A percentile compares a stretch with the other conserved stretches of the same genome.
phyloP scores from a whole-genome alignment of 768 basidiomycete genomes.

The Kwoniella bestiolae region DNA sequence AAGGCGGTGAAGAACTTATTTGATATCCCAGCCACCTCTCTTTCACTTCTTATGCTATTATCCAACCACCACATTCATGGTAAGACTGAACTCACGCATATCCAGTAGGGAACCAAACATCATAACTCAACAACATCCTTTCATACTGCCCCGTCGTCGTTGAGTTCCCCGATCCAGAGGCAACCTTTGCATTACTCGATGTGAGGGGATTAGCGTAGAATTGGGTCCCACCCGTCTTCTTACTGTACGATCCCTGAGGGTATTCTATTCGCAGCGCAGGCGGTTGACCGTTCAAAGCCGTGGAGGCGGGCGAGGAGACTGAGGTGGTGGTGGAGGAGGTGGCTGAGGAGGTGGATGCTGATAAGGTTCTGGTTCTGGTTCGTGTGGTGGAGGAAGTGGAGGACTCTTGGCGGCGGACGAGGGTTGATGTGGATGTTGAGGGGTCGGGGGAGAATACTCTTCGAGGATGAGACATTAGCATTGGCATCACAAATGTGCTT shows the following conservation, averaged over 20 bases:
- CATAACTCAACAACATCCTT: slow-evolving; percentile 61
- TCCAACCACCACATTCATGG: too few species aligned
- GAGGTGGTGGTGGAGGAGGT: slow-evolving; percentile 19
- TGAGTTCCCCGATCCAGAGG: slow-evolving; percentile 6
- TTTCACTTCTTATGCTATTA: too few species aligned
- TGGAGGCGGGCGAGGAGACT: slow-evolving; percentile 30
- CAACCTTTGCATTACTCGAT: slow-evolving; percentile 8
- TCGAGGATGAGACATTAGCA: too few species aligned
- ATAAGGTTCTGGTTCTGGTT: slow-evolving; percentile 13
- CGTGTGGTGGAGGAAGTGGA: slow-evolving; percentile 18
- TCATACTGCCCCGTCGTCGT: slow-evolving; percentile 38
- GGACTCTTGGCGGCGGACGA: slow-evolving; percentile 35
- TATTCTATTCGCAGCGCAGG: slow-evolving; percentile 46
- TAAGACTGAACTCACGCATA: slow-evolving; percentile 61
- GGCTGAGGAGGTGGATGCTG: slow-evolving; percentile 8
- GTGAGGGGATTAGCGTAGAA: slow-evolving; percentile 39
- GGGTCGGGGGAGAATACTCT: slow-evolving; percentile 52
- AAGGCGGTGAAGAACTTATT: too few species aligned
- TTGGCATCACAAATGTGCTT: too few species aligned
- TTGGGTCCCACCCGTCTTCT: slow-evolving; percentile 48
- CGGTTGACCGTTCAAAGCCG: slow-evolving; percentile 31
- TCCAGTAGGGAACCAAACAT: slow-evolving; percentile 73
- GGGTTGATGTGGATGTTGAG: slow-evolving; percentile 37
- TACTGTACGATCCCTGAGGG: slow-evolving; percentile 46
- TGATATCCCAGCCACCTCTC: too few species aligned